phyloP scores from a whole-genome alignment of 805 yeast genomes.

The Hanseniaspora lachancei region DNA sequence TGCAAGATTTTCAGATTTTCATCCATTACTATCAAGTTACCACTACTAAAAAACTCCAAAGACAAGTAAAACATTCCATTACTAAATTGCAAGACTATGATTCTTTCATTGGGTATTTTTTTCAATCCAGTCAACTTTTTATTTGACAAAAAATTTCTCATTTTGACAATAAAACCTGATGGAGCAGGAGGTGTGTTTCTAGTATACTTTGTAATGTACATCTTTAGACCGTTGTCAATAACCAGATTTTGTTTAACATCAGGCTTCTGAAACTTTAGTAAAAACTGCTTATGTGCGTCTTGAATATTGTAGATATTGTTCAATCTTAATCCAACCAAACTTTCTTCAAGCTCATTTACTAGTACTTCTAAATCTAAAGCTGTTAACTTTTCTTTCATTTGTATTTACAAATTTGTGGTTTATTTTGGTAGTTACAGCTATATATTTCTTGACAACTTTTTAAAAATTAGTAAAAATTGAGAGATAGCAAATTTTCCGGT shows the following conservation, averaged over 20 bases:
- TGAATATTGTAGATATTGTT: constrained; percentile 77
- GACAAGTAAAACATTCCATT: constrained; percentile 70
- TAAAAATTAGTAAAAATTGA: too few relatives aligned
- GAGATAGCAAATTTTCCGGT: too few relatives aligned
- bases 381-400: constrained; percentile 66
- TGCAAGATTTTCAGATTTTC: constrained; percentile 52
- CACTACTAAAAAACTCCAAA: constrained; percentile 89
- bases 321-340: constrained; percentile 52
- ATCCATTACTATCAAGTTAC: constrained; percentile 72
- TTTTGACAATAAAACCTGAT: constrained; percentile 69
- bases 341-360: constrained; percentile 47
- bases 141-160: constrained; percentile 75
- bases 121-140: constrained; percentile 59
- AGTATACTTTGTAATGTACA: constrained; percentile 67
- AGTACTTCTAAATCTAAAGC: constrained; percentile 69
- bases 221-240: constrained; percentile 74
- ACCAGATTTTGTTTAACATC: constrained; percentile 66
- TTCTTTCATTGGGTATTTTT: constrained; percentile 69
- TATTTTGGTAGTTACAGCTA: too few relatives aligned
- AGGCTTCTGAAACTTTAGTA: constrained; percentile 69
- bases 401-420: too few relatives aligned
- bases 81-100: constrained; percentile 71
- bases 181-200: constrained; percentile 74
- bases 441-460: too few relatives aligned
- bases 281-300: constrained; percentile 55